These are phyloP conservation scores for Chlamydomonas urium DNA, from an alignment of 139 green algal species.

Conservation along the genomic window DNA sequence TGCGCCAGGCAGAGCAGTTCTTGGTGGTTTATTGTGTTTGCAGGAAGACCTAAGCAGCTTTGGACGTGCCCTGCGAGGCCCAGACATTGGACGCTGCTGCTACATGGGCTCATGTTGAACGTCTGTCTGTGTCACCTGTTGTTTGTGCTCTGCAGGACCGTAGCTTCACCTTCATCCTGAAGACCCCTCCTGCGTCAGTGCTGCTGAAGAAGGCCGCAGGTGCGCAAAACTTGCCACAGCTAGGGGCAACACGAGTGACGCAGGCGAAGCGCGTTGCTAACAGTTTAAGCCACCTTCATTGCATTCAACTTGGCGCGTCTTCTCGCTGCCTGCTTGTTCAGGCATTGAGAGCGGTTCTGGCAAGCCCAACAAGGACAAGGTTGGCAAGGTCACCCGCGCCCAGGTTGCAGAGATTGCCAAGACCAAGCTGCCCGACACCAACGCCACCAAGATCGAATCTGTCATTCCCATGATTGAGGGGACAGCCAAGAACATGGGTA, in stretches of 20 bases:
- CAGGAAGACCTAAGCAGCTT: background rate
- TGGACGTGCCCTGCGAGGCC: background rate
- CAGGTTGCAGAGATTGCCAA: constrained; percentile 90
- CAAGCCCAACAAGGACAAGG: constrained; percentile 68
- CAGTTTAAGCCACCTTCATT: background rate
- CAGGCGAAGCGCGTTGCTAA: background rate
- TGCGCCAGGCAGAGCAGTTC: constrained; percentile 44
- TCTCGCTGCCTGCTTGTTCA: constrained; percentile 9
- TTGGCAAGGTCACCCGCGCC: constrained; percentile 85
- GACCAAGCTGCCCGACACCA: constrained; percentile 97
- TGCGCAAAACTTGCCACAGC: too few relatives aligned
- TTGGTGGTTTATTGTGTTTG: too few relatives aligned
- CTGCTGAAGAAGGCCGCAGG: constrained; percentile 93
- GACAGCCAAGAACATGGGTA: constrained; percentile 96
- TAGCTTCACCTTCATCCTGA: constrained; percentile 97
- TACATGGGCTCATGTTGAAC: background rate
- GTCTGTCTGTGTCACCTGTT: background rate
- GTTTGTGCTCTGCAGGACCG: constrained; percentile 80
- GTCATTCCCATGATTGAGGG: constrained; percentile 88
- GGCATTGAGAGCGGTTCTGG: constrained; percentile 77
- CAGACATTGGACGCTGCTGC: background rate
- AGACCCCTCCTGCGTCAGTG: constrained; percentile 94
- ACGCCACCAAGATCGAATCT: constrained; percentile 84
- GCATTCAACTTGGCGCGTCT: constrained; percentile 7
- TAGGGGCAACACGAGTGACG: background rate